These are phyloP conservation scores for Acanthamoeba sp. DNA, from an alignment of 208 protist genomes.

Conservation along the genomic window DNA sequence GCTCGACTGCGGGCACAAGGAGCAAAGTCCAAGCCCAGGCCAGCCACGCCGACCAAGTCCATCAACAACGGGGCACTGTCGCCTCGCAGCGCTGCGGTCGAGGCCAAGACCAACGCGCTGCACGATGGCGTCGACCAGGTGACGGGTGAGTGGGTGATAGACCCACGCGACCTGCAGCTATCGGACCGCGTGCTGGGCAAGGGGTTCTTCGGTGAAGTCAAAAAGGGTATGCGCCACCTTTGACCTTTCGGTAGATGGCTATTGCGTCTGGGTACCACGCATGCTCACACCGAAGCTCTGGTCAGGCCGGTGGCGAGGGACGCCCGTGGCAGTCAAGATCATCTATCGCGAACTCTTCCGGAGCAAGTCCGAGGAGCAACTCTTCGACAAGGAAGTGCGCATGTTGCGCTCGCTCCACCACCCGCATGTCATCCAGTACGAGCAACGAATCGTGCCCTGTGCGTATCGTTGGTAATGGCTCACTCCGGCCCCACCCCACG, in stretches of 20 bases:
- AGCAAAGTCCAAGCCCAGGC: background rate
- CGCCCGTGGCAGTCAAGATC: constrained; percentile 11
- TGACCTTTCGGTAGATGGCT: too few relatives aligned
- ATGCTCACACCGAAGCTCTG: background rate
- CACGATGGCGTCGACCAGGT: background rate
- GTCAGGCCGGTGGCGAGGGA: background rate
- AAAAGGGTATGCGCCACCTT: background rate
- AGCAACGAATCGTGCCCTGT: too few relatives aligned
- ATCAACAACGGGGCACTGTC: background rate
- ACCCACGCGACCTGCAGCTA: background rate
- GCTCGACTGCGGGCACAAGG: background rate
- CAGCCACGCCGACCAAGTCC: background rate
- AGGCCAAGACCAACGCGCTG: background rate
- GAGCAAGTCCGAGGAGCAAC: constrained; percentile 24
- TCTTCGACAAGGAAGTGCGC: constrained; percentile 37
- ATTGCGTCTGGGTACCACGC: too few relatives aligned
- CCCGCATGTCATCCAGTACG: constrained; percentile 30
- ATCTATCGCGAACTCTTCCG: constrained; percentile 28
- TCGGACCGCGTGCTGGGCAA: constrained; percentile 35
- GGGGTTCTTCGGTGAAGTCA: constrained; percentile 44
- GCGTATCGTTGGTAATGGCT: too few relatives aligned
- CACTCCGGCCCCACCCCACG: too few relatives aligned
- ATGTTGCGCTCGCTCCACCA: constrained; percentile 47
- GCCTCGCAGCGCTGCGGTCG: background rate
- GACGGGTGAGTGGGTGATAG: constrained; percentile 5